phyloP scores from a whole-genome alignment of 202 grass and related monocot genomes.

The Alloteropsis angusta region DNA sequence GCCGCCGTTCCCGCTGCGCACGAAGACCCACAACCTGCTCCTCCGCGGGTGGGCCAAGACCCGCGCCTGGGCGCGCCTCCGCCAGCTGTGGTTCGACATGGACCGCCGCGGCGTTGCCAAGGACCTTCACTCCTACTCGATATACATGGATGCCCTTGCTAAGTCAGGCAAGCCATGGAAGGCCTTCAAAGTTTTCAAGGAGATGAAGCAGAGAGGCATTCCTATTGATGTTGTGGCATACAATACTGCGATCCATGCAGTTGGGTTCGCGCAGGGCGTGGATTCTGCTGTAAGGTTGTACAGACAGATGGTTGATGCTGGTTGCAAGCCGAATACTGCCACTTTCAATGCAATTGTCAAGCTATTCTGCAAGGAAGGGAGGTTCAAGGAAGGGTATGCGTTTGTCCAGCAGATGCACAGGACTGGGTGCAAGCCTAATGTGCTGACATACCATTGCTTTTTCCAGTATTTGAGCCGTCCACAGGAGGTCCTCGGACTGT shows the following conservation, averaged over 20 bases:
- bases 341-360: slow-evolving; percentile 76
- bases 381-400: slow-evolving; percentile 70
- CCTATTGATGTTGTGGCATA: slow-evolving; percentile 48
- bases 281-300: slow-evolving; percentile 60
- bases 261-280: slow-evolving; percentile 53
- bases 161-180: slow-evolving; percentile 88
- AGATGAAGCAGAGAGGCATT: slow-evolving; percentile 52
- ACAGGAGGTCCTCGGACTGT: slow-evolving; percentile 67
- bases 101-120: slow-evolving; percentile 53
- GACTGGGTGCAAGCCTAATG: slow-evolving; percentile 50
- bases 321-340: slow-evolving; percentile 50
- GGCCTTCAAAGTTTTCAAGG: slow-evolving; percentile 72
- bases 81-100: slow-evolving; percentile 86
- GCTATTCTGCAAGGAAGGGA: slow-evolving; percentile 66
- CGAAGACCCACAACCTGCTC: slow-evolving; percentile 77
- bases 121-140: slow-evolving; percentile 88
- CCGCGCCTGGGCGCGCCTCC: slow-evolving; percentile 48
- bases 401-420: slow-evolving; percentile 72
- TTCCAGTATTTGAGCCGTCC: slow-evolving; percentile 73
- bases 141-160: slow-evolving; percentile 78
- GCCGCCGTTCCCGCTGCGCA: slow-evolving; percentile 40
- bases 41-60: slow-evolving; percentile 80
- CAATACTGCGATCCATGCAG: slow-evolving; percentile 75
- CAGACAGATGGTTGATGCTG: slow-evolving; percentile 63
- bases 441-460: slow-evolving; percentile 89